A percentile compares a stretch with the other conserved stretches of the same genome.
These are phyloP conservation scores for Dendrobium chrysotoxum DNA, from an alignment of 106 monocot species.

Conservation along the genomic window DNA sequence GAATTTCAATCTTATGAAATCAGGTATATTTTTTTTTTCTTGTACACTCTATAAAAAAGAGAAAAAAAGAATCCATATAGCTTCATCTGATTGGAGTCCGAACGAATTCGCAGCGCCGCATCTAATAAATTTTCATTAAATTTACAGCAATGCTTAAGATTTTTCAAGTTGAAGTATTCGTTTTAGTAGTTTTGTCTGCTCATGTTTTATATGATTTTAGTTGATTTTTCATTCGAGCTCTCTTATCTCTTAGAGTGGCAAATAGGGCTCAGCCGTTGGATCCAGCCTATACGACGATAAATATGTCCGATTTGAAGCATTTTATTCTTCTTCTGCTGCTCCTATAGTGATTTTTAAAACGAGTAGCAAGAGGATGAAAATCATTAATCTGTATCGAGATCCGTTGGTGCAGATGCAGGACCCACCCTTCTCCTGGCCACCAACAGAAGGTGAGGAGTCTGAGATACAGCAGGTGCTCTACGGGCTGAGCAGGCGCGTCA, in stretches of 20 bases:
- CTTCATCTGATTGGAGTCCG: too few relatives aligned
- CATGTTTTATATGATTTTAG: neutral
- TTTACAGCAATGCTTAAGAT: neutral
- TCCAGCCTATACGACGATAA: neutral
- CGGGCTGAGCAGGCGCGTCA: neutral
- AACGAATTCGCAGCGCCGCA: too few relatives aligned
- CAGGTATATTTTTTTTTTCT: too few relatives aligned
- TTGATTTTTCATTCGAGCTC: neutral
- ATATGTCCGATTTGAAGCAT: neutral
- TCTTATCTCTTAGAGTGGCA: neutral
- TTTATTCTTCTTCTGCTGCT: neutral
- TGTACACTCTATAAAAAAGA: too few relatives aligned
- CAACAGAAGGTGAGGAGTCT: neutral
- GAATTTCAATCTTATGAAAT: too few relatives aligned
- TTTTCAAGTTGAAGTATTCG: neutral
- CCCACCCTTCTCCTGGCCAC: conserved; percentile 1
- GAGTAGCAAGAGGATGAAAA: neutral
- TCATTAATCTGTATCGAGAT: neutral
- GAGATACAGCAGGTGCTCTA: neutral
- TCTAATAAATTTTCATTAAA: too few relatives aligned
- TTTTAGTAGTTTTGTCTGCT: neutral
- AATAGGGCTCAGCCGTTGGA: neutral
- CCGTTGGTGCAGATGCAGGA: neutral
- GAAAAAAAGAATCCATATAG: too few relatives aligned
- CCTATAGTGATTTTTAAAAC: neutral